These are phyloP conservation scores for Candida verbasci DNA, from an alignment of 805 yeast species.

Conservation along the genomic window DNA sequence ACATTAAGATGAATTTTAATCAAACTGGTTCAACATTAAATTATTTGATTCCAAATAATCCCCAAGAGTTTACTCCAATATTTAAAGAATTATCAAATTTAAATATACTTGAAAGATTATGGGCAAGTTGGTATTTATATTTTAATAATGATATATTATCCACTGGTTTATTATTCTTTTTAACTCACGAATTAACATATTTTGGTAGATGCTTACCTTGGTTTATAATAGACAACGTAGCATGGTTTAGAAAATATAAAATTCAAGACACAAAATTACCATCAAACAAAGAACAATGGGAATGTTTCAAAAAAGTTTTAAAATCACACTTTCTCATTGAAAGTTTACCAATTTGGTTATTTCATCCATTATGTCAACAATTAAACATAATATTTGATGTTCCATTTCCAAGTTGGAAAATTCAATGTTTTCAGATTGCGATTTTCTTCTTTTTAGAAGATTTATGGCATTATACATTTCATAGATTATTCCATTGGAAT, in stretches of 20 bases:
- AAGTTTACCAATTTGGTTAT: conserved; percentile 94
- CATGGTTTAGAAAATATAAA: conserved; percentile 81
- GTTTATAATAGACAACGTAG: conserved; percentile 81
- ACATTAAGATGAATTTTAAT: neutral
- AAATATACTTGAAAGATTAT: conserved; percentile 54
- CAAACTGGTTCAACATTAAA: conserved; percentile 1
- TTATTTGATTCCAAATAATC: neutral
- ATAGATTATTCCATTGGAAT: conserved; percentile 85
- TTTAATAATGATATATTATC: conserved; percentile 87
- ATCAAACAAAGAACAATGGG: conserved; percentile 81
- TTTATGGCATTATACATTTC: conserved; percentile 96
- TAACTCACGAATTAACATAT: conserved; percentile 82
- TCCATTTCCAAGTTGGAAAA: conserved; percentile 73
- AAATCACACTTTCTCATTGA: conserved; percentile 88
- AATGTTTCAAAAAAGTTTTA: conserved; percentile 80
- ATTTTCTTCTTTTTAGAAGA: conserved; percentile 86
- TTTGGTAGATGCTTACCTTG: conserved; percentile 93
- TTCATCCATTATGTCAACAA: conserved; percentile 85
- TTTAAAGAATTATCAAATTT: neutral
- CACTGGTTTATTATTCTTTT: conserved; percentile 81
- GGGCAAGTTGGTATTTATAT: conserved; percentile 89
- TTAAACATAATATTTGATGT: conserved; percentile 75
- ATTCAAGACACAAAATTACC: conserved; percentile 87
- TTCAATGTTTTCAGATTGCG: conserved; percentile 62
- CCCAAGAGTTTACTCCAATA: conserved; percentile 2